Conservation (phyloP, 805 yeast genomes). For the Babjeviella inositovora region DNA sequence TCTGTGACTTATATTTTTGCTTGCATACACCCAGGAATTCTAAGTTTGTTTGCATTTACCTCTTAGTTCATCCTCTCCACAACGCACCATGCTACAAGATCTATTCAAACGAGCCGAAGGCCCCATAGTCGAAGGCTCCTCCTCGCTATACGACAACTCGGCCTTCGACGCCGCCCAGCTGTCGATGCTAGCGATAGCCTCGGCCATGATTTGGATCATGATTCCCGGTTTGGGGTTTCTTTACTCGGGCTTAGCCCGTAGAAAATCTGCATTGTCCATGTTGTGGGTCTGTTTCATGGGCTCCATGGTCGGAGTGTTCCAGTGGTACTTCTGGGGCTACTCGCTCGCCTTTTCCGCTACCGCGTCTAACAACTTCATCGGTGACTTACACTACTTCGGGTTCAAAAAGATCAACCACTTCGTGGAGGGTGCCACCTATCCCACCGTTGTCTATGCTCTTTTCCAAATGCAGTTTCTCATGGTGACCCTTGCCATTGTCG, state of each 20-base stretch:
- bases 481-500: conserved; percentile 82
- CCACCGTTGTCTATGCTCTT: conserved; percentile 71
- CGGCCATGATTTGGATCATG: conserved; percentile 76
- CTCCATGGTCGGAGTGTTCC: conserved; percentile 60
- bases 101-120: too few relatives aligned
- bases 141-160: too few relatives aligned
- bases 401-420: conserved; percentile 35
- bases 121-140: too few relatives aligned
- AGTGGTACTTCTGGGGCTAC: conserved; percentile 99
- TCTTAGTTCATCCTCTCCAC: too few relatives aligned
- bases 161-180: too few relatives aligned
- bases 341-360: conserved; percentile 75
- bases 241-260: conserved; percentile 80
- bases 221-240: conserved; percentile 88
- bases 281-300: conserved; percentile 70
- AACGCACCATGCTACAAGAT: too few relatives aligned
- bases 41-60: too few relatives aligned
- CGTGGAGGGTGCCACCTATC: conserved; percentile 27
- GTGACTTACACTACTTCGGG: conserved; percentile 74
- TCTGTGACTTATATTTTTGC: too few relatives aligned
- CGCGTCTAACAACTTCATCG: conserved; percentile 75
- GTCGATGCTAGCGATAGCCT: conserved; percentile 43
- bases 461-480: conserved; percentile 87
- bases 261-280: conserved; percentile 80
- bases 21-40: too few relatives aligned